Evolutionary conservation across 305 asterid genomes (phyloP).

Genomic region (Fraxinus nigra): DNA sequence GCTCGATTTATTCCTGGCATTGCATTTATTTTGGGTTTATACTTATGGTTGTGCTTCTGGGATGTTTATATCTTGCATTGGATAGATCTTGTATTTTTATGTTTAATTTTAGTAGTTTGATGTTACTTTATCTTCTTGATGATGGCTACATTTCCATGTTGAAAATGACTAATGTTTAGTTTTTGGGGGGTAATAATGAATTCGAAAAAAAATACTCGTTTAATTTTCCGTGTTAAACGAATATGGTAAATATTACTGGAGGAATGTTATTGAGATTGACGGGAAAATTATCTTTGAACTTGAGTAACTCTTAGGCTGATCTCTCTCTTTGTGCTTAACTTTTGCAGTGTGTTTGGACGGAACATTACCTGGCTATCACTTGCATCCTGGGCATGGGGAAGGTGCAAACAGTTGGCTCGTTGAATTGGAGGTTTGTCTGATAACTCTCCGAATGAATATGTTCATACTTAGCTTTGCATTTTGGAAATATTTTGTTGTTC

Average conservation of each 20-base stretch:
- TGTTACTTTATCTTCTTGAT: neutral
- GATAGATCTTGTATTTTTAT: neutral
- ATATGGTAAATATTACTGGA: neutral
- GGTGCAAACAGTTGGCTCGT: constrained; percentile 93
- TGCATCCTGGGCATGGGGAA: constrained; percentile 72
- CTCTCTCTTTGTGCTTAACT: constrained; percentile 15
- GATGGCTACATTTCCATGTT: constrained; percentile 7
- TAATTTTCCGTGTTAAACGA: neutral
- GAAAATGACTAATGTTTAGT: constrained; percentile 11
- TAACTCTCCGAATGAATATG: neutral
- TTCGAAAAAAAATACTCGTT: neutral
- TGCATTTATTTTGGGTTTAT: neutral
- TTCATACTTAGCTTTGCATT: neutral
- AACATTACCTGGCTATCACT: constrained; percentile 87
- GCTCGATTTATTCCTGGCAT: neutral
- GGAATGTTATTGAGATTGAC: neutral
- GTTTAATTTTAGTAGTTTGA: neutral
- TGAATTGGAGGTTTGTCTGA: constrained; percentile 74
- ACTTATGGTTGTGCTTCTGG: neutral
- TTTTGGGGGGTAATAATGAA: constrained; percentile 9
- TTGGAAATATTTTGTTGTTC: neutral
- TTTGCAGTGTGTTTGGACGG: constrained; percentile 92
- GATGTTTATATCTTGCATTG: neutral
- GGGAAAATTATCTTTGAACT: neutral
- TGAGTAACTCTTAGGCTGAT: neutral